A percentile compares a stretch with the other conserved stretches of the same genome.
phyloP scores from a whole-genome alignment of 2,329 filamentous ascomycete genomes.

The Plectosphaerella sp. region DNA sequence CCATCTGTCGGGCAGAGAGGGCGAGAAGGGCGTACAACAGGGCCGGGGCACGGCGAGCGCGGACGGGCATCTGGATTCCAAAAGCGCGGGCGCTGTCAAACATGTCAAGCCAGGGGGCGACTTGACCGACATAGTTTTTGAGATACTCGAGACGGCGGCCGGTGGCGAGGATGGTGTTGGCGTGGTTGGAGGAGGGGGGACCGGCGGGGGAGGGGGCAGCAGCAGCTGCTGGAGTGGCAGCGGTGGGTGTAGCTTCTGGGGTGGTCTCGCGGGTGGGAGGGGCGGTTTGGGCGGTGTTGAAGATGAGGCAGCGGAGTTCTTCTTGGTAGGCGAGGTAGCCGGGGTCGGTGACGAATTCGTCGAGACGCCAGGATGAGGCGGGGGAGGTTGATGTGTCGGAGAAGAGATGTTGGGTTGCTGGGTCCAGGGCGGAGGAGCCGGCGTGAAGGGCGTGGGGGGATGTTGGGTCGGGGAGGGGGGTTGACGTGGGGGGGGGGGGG shows the following conservation, averaged over 20 bases:
- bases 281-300: slow-evolving; percentile 38
- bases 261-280: slow-evolving; percentile 34
- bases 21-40: slow-evolving; percentile 48
- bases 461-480: neutral
- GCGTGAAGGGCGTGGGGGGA: neutral
- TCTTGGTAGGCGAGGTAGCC: slow-evolving; percentile 40
- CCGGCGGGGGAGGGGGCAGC: slow-evolving; percentile 4
- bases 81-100: slow-evolving; percentile 51
- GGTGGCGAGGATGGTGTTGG: slow-evolving; percentile 18
- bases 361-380: slow-evolving; percentile 23
- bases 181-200: slow-evolving; percentile 4
- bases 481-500: neutral
- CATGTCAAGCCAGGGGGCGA: slow-evolving; percentile 55
- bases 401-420: slow-evolving; percentile 6
- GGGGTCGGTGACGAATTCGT: slow-evolving; percentile 32
- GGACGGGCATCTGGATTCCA: slow-evolving; percentile 43
- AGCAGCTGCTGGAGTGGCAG: slow-evolving; percentile 22
- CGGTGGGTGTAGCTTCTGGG: slow-evolving; percentile 31
- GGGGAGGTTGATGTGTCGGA: slow-evolving; percentile 16
- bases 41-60: slow-evolving; percentile 41
- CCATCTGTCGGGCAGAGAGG: slow-evolving; percentile 49
- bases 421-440: neutral
- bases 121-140: slow-evolving; percentile 46
- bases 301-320: slow-evolving; percentile 40
- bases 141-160: slow-evolving; percentile 32